phyloP scores from a whole-genome alignment of 1,284 basidiomycete genomes.

The Puccinia coronata region DNA sequence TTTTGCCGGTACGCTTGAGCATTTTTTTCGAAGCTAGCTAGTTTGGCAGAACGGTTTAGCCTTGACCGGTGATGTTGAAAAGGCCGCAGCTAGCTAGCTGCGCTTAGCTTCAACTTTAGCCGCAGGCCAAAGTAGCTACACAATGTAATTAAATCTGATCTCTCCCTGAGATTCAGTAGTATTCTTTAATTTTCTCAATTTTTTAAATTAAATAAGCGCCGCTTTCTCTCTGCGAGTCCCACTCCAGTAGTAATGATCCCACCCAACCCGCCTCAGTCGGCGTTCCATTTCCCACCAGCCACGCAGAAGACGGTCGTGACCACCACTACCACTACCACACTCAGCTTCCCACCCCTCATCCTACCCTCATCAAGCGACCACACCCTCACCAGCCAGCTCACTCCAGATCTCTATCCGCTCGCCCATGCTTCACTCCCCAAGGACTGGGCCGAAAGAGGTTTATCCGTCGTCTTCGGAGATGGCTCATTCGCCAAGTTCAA shows the following conservation, averaged over 20 bases:
- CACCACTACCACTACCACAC: conserved; percentile 56
- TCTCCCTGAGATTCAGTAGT: too few species aligned
- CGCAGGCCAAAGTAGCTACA: too few species aligned
- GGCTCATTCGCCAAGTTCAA: conserved; percentile 32
- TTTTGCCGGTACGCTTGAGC: too few species aligned
- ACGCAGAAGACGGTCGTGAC: conserved; percentile 54
- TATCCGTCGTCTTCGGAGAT: conserved; percentile 13
- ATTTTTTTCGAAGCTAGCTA: too few species aligned
- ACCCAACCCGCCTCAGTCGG: not conserved
- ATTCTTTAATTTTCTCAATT: too few species aligned
- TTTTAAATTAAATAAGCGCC: too few species aligned
- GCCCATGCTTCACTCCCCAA: not conserved
- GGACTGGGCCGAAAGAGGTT: conserved; percentile 18
- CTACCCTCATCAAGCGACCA: conserved; percentile 52
- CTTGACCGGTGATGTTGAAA: too few species aligned
- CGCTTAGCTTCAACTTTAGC: too few species aligned
- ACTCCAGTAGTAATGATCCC: not conserved
- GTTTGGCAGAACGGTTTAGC: too few species aligned
- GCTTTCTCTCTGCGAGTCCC: too few species aligned
- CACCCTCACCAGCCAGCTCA: not conserved
- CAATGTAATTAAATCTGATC: too few species aligned
- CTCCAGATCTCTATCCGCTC: conserved; percentile 30
- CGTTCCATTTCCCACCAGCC: conserved; percentile 54
- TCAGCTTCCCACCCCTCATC: conserved; percentile 55
- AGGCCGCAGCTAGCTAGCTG: too few species aligned